Evolutionary conservation across 768 basidiomycete genomes (phyloP).

Genomic region (Phallus indusiatus): DNA sequence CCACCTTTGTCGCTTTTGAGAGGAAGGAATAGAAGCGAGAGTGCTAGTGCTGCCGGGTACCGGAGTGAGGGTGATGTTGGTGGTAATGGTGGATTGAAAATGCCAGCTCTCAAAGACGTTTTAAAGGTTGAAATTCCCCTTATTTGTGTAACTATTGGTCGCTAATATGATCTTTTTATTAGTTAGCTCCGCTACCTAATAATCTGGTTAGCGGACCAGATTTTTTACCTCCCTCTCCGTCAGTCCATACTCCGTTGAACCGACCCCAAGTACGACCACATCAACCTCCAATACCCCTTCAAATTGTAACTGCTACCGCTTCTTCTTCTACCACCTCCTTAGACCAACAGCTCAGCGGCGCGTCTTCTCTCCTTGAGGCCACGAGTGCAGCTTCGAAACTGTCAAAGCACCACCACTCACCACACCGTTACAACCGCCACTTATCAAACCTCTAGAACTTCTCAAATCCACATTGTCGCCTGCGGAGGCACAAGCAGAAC

Average conservation of each 20-base stretch:
- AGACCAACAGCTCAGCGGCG: conserved; percentile 10
- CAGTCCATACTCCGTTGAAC: conserved; percentile 27
- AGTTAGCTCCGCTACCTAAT: conserved; percentile 17
- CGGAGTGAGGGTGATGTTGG: conserved; percentile 22
- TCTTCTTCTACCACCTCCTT: conserved; percentile 16
- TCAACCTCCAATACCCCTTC: conserved; percentile 31
- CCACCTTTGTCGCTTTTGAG: conserved; percentile 40
- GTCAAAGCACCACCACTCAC: neutral
- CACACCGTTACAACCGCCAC: conserved; percentile 12
- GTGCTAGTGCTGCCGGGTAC: conserved; percentile 35
- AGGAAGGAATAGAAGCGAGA: conserved; percentile 24
- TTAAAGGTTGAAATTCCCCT: conserved; percentile 43
- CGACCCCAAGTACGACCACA: conserved; percentile 18
- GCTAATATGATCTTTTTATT: neutral
- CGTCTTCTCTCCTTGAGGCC: neutral
- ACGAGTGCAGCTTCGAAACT: neutral
- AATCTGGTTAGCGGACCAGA: conserved; percentile 60
- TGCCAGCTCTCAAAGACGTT: conserved; percentile 53
- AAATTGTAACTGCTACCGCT: conserved; percentile 19
- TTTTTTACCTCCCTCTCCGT: conserved; percentile 68
- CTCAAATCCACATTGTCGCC: conserved; percentile 38
- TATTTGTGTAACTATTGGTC: neutral
- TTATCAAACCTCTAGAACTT: conserved; percentile 63
- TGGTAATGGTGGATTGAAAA: conserved; percentile 31
- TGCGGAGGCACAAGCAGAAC: conserved; percentile 55